Evolutionary conservation across 2,329 filamentous ascomycete genomes (phyloP), one percentile per base, ranked within the genome.

Genomic region (Penicillium concentricum): DNA sequence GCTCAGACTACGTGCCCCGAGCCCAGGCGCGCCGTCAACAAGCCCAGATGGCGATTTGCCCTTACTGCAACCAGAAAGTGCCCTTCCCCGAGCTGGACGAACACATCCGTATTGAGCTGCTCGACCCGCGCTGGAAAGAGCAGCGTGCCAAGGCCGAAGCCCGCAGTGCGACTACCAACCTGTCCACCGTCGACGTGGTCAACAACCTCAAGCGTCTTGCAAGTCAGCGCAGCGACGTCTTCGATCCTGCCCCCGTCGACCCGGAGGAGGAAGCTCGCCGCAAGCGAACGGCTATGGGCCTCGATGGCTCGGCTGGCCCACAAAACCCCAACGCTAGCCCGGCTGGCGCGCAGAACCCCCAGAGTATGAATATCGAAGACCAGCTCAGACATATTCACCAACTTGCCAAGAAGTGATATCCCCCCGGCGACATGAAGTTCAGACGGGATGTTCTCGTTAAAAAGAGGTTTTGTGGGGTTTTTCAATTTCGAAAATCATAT

Each of bases 171-270:
- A 92, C 90, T 0, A 95, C 92, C 10, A 97, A 96, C 67, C 78
- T 96, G 10, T 90, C 89, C 1, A 93, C 91, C 4, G 85, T 84
- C 34, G 93, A 97, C 66, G 91, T 96, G 44, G 92, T 92, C 50
- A 92, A 91, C 73, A 97, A 97, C 72, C 83, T 97, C 61, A 97
- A 97, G 80, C 88, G 93, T n/a, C 81, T 97, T 50, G 92, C 92
- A 24, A 92, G 90, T 64, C 90, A 96, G 74, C 85, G 93, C 45
- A 88, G 84, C 63, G 93, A 97, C 68, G 84, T 97, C 18, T 96
- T 96, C 65, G 92, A 97, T 65, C 77, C 74, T 8, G 69, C 74
- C 16, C 70, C 72, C 24, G 60, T 91, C 34, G 83, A 87, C 4
- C 86, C 91, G 8, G 84, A 87, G 62, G 92, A 95, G 72, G 89